Evolutionary conservation across 345 rosid species (phyloP).

Genomic region (Lepidium aucheri): DNA sequence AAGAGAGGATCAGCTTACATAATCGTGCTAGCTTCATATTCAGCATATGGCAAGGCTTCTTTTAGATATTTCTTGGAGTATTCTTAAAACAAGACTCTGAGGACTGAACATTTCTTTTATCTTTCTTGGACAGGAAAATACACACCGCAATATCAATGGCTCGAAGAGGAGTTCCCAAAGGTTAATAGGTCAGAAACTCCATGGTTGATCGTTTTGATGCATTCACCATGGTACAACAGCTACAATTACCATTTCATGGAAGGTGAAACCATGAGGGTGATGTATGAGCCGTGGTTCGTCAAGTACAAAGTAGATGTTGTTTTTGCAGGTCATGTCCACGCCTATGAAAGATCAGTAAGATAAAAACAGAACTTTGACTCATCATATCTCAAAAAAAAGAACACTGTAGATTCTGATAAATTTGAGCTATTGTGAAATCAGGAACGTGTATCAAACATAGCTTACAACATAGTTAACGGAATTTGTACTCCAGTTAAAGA

Average conservation of each 20-base stretch:
- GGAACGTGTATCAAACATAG: constrained; percentile 80
- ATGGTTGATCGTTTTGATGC: constrained; percentile 79
- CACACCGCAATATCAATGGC: constrained; percentile 80
- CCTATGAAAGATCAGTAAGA: constrained; percentile 91
- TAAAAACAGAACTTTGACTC: background rate
- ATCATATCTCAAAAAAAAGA: background rate
- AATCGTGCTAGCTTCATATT: constrained; percentile 77
- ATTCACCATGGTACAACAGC: constrained; percentile 94
- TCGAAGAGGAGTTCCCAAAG: constrained; percentile 61
- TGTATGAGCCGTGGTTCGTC: constrained; percentile 79
- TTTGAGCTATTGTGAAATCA: constrained; percentile 14
- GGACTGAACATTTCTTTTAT: background rate
- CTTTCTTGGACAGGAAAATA: constrained; percentile 45
- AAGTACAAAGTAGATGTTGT: constrained; percentile 75
- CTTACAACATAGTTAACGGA: constrained; percentile 57
- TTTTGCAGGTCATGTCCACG: constrained; percentile 91
- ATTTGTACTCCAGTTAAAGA: constrained; percentile 48
- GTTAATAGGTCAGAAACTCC: constrained; percentile 85
- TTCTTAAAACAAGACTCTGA: background rate
- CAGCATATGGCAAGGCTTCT: constrained; percentile 52
- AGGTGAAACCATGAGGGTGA: constrained; percentile 93
- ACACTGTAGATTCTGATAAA: background rate
- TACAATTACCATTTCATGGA: constrained; percentile 90
- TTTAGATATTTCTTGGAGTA: background rate
- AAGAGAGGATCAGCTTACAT: constrained; percentile 89